phyloP scores from a whole-genome alignment of 169 alveolate genomes.

The Miamiensis avidus region DNA sequence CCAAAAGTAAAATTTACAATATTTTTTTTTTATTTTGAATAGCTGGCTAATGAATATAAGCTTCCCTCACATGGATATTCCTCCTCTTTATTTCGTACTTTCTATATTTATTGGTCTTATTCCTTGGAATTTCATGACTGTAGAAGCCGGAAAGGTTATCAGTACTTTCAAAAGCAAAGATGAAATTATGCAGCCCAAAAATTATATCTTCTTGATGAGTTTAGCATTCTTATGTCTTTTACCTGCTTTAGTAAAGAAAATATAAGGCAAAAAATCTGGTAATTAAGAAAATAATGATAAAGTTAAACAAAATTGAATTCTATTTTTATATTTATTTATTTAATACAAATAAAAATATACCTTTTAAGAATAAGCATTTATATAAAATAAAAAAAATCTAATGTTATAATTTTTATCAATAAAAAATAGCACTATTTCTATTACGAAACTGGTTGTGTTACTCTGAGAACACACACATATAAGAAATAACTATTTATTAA shows the following conservation, averaged over 20 bases:
- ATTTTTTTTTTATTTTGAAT: not conserved
- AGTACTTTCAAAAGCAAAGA: slow-evolving; percentile 43
- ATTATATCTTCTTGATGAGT: slow-evolving; percentile 27
- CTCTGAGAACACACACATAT: no score
- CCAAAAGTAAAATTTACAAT: no score
- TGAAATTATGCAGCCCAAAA: slow-evolving; percentile 55
- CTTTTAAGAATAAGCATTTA: no score
- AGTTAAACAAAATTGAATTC: not conserved
- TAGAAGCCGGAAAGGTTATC: slow-evolving; percentile 56
- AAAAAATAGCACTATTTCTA: no score
- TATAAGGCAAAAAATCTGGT: no score
- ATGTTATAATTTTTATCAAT: no score
- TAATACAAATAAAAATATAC: no score
- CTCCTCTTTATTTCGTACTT: slow-evolving; percentile 29
- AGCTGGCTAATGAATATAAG: slow-evolving; percentile 66
- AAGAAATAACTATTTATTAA: no score
- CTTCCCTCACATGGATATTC: slow-evolving; percentile 60
- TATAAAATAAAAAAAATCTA: no score
- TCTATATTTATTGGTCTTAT: slow-evolving; percentile 52
- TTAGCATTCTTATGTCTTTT: slow-evolving; percentile 38
- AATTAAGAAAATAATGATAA: slow-evolving; percentile 10
- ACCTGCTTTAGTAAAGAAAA: slow-evolving; percentile 46
- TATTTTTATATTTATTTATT: no score
- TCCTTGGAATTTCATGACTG: slow-evolving; percentile 65
- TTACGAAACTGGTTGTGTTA: no score